Base-by-base conservation (phyloP, 2,329 filamentous ascomycete genomes). In the Chalaropsis ovoidea region DNA sequence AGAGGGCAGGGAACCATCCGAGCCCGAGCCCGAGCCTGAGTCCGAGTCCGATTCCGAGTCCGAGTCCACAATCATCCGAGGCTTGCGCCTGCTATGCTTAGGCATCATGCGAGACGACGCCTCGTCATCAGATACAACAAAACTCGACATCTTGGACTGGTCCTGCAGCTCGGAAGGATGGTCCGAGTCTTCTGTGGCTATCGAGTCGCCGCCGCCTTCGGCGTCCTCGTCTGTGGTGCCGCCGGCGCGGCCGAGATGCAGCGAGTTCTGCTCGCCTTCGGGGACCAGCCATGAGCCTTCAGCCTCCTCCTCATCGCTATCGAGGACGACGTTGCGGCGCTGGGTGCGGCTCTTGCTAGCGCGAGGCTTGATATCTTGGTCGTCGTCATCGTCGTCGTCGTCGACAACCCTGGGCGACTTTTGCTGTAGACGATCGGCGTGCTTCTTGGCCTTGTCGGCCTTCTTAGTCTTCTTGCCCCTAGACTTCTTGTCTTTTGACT, bases 171-270 rank as follows among this genome's bases (percentile, higher is more conserved):
- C 83, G 7, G 81, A 82, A 2, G 82, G 80, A 47, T 78, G 75
- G 13, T 76, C 74, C 0, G 86, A 89, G 71, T 94, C 88, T 39
- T 88, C 84, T 0, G 86, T 85, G 45, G 82, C 82, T 62, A 96
- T 79, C 73, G 84, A 90, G 66, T 95, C 89, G 24, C 90, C 92
- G 2, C 87, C 90, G 1, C 90, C 90, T 72, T 95, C 92, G 1
- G 88, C 89, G 72, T 96, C 84, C 74, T 95, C 90, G 69, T 95
- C 90, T 63, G 90, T 88, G n/a, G 84, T 83, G 3, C 89, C 90
- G n/a, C 90, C 90, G 56, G 89, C 88, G 72, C 86, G 88, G 61
- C 88, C 89, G 17, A 92, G 79, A n/a, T 79, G 78, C 3, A 86
- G 72, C 0, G 79, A 72, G 0, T 81, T 79, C 56, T 82, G 85